phyloP scores from a whole-genome alignment of 305 asterid genomes.

The Fraxinus velutina region DNA sequence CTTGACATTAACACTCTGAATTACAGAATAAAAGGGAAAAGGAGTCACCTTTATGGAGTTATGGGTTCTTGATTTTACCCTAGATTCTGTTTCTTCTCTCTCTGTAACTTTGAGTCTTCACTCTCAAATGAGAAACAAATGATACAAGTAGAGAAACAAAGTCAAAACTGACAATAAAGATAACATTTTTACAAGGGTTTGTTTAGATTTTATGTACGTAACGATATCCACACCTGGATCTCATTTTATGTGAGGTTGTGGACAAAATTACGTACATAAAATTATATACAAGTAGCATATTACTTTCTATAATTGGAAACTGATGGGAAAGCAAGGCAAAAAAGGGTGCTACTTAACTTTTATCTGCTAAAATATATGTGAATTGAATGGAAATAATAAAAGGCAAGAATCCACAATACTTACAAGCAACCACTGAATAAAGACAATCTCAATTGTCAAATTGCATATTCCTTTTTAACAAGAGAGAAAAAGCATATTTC shows the following conservation, averaged over 20 bases:
- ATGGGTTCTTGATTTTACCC: constrained; percentile 22
- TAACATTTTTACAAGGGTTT: constrained; percentile 1
- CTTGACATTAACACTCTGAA: constrained; percentile 21
- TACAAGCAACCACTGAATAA: constrained; percentile 9
- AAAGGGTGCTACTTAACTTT: constrained; percentile 24
- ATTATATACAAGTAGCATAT: no score
- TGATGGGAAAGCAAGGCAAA: not conserved
- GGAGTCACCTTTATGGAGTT: constrained; percentile 27
- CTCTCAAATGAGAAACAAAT: not conserved
- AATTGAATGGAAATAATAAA: constrained; percentile 9
- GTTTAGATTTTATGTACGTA: no score
- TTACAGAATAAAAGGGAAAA: constrained; percentile 3
- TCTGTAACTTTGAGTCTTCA: not conserved
- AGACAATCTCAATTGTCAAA: constrained; percentile 11
- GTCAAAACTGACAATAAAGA: not conserved
- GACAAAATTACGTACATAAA: no score
- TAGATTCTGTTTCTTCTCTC: not conserved
- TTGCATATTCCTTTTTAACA: constrained; percentile 5
- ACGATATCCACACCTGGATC: no score
- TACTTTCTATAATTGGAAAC: not conserved
- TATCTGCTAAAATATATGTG: constrained; percentile 16
- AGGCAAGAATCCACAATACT: not conserved
- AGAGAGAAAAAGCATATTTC: not conserved
- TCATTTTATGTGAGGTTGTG: no score
- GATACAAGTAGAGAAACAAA: not conserved